phyloP scores from a whole-genome alignment of 192 early-diverging fungal genomes.

The Phlyctochytrium bullatum region DNA sequence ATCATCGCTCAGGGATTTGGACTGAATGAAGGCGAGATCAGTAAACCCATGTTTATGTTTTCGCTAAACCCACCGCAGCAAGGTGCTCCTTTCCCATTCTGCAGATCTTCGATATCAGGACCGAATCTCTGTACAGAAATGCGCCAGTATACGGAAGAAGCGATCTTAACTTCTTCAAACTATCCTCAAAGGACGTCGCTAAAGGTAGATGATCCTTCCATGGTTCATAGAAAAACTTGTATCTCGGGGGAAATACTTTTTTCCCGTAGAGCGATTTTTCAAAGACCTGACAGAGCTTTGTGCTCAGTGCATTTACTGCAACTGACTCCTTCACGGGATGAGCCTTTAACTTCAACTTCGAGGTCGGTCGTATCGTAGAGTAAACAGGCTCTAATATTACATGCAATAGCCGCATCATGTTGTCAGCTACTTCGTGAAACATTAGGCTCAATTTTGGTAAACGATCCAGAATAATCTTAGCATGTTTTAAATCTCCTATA shows the following conservation, averaged over 20 bases:
- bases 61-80: conserved; percentile 7
- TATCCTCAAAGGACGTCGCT: conserved; percentile 12
- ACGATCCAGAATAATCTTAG: conserved; percentile 49
- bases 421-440: conserved; percentile 58
- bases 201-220: conserved; percentile 53
- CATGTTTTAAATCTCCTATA: conserved; percentile 59
- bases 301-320: conserved; percentile 29
- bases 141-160: conserved; percentile 36
- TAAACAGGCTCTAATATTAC: conserved; percentile 60
- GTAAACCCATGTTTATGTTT: background rate
- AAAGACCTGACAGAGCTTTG: conserved; percentile 10
- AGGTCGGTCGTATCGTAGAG: conserved; percentile 14
- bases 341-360: background rate
- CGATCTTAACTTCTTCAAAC: conserved; percentile 17
- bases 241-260: conserved; percentile 30
- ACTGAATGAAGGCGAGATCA: background rate
- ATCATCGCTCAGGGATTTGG: conserved; percentile 6
- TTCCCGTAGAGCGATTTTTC: conserved; percentile 26
- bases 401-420: conserved; percentile 60
- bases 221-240: conserved; percentile 58
- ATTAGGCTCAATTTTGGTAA: conserved; percentile 49
- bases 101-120: conserved; percentile 41
- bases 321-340: conserved; percentile 23
- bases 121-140: conserved; percentile 40
- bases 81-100: conserved; percentile 45